Base-by-base conservation (phyloP, 306 rosid species). In the Hippophae rhamnoides region DNA sequence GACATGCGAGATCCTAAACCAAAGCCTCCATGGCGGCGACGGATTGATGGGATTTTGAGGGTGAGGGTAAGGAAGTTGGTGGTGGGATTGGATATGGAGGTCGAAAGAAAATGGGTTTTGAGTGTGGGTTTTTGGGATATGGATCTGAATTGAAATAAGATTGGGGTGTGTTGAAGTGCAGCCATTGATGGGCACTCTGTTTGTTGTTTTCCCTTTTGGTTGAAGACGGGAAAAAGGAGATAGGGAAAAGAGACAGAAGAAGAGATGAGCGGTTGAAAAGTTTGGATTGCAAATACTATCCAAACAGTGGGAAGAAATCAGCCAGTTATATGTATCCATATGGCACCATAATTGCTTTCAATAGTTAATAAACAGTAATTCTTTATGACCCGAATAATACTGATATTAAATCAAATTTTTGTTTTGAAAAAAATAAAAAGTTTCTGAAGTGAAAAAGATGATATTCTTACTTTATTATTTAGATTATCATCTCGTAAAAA, bases 131-230 rank as follows among this genome's bases (percentile, higher is more conserved):
- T 11, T 41, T 61, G 54, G 74, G 86, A 60, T 47, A 31, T 18
- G 71, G 67, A 76, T 43, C 82, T 78, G 67, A 89, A 70, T 63
- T 78, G 93, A 50, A 92, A 78, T 31, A 83, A 72, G 60, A 86
- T 72, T 61, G 79, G 65, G 66, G 76, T 68, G 54, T 80, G 86
- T 25, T 83, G 96, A 47, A 87, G 76, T 7, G 89, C 60, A 46
- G 96, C 95, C 99, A 92, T 92, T 65, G 66, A 25, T 56, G 61
- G 42, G 43, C 42, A 7, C 38, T 1, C 38, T 31, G 38, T 27
- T 2, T 31, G 18, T 18, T 1, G 8, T 23, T 13, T 23, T 58
- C 31, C 8, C 14, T 45, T 44, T 8, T 55, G 59, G 38, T 5
- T 25, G 69, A 38, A 46, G 18, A 23, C 10, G 7, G 58, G n/a